phyloP scores from a whole-genome alignment of 176 grass and related monocot genomes.

The Alloteropsis semialata region DNA sequence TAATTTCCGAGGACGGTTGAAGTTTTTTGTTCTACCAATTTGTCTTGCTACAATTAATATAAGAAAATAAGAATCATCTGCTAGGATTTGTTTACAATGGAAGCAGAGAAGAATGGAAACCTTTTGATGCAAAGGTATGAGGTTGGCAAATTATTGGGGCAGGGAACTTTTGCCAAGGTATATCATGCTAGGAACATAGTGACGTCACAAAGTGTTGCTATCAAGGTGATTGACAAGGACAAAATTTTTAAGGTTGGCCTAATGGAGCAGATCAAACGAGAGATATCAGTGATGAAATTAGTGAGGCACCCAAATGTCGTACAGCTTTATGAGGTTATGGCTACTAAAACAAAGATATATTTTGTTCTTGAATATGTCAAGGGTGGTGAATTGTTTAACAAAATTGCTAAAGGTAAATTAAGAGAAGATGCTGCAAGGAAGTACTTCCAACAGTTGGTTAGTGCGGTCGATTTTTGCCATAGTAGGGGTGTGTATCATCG shows the following conservation, averaged over 20 bases:
- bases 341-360: slow-evolving; percentile 45
- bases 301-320: slow-evolving; percentile 34
- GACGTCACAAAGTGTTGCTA: slow-evolving; percentile 26
- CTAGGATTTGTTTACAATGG: background rate
- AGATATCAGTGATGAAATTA: slow-evolving; percentile 36
- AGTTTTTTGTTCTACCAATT: background rate
- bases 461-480: slow-evolving; percentile 60
- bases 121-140: slow-evolving; percentile 37
- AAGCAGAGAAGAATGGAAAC: slow-evolving; percentile 37
- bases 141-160: slow-evolving; percentile 38
- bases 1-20: slow-evolving; percentile 36
- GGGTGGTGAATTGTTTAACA: slow-evolving; percentile 43
- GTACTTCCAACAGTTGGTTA: slow-evolving; percentile 53
- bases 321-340: slow-evolving; percentile 49
- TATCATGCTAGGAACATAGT: slow-evolving; percentile 32
- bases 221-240: slow-evolving; percentile 40
- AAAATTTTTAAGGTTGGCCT: slow-evolving; percentile 42
- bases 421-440: slow-evolving; percentile 36
- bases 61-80: background rate
- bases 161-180: slow-evolving; percentile 48
- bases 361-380: slow-evolving; percentile 43
- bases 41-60: background rate
- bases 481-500: slow-evolving; percentile 60
- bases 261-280: slow-evolving; percentile 42
- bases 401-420: slow-evolving; percentile 39